These are phyloP conservation scores for Xeromyces bisporus DNA, from an alignment of 495 filamentous ascomycete genomes.

Conservation along the genomic window DNA sequence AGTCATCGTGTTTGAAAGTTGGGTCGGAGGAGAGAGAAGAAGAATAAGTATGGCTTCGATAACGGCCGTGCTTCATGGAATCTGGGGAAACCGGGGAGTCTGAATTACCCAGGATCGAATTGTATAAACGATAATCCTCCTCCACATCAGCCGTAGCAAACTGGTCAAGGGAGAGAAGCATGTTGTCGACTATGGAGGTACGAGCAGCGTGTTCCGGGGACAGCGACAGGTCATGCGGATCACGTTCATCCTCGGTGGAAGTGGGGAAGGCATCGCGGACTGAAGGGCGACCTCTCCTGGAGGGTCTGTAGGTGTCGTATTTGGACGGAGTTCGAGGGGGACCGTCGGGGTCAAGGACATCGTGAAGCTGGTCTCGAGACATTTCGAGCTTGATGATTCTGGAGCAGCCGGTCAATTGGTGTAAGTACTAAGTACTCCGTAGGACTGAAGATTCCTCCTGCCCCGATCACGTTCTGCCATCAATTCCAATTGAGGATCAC, in stretches of 20 bases:
- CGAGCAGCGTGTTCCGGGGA: conserved; percentile 56
- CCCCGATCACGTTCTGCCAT: too few species aligned
- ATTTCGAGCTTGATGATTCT: conserved; percentile 11
- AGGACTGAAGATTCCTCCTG: too few species aligned
- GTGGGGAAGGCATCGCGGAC: conserved; percentile 34
- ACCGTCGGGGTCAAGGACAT: conserved; percentile 11
- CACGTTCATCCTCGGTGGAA: conserved; percentile 36
- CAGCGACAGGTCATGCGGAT: conserved; percentile 80
- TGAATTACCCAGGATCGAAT: conserved; percentile 21
- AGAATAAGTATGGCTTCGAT: conserved; percentile 43
- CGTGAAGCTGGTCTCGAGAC: conserved; percentile 15
- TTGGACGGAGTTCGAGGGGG: conserved; percentile 30
- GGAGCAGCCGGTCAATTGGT: too few species aligned
- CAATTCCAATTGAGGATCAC: too few species aligned
- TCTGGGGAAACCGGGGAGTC: conserved; percentile 12
- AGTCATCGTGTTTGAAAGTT: conserved; percentile 50
- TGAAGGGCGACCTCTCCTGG: conserved; percentile 18
- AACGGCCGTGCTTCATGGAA: conserved; percentile 20
- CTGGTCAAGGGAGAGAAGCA: conserved; percentile 79
- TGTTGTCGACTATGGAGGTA: conserved; percentile 80
- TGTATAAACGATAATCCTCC: conserved; percentile 27
- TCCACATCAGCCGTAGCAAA: conserved; percentile 35
- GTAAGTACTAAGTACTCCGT: too few species aligned
- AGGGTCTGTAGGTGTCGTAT: conserved; percentile 14
- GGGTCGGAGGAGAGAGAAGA: conserved; percentile 63